Base-by-base conservation (phyloP, 2,329 filamentous ascomycete genomes). In the Beauveria bassiana region DNA sequence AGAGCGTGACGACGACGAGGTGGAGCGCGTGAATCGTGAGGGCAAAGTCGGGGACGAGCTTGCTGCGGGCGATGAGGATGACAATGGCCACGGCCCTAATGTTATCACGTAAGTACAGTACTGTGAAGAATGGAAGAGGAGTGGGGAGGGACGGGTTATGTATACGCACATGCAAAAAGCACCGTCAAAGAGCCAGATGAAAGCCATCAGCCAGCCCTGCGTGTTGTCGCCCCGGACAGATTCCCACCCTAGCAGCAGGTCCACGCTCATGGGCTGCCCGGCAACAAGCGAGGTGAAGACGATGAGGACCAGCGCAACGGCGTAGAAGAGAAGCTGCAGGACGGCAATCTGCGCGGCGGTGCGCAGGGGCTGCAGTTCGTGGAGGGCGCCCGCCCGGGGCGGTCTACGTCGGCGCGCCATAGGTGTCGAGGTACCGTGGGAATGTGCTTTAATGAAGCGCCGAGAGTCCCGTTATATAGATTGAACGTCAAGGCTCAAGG, bases 21-120 rank as follows among this genome's bases (percentile, higher is more conserved):
- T 96, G 90, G 47, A 96, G 78, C 72, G 90, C 83, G 77, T 96
- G 91, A 20, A 97, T 83, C 2, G 93, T 96, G 26, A 97, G 79
- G 38, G 91, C 90, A 73, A 98, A 99, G 76, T 99, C 95, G 67
- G 91, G 91, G 56, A 98, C 90, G 64, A 98, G 88, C 74, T 98
- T 98, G 53, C 89, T 95, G 64, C 95, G 91, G 22, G 88, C 87
- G 67, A 99, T 86, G 62, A 98, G 79, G 59, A 93, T 77, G 56
- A 96, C 85, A 62, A 97, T 88, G 47, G 91, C 89, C 62, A 96
- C 85, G 47, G 91, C 86, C 71, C 93, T 98, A 46, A 31, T n/a
- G 7, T 22, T 22, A 28, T 69, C 47, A 12, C 12, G 8, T n/a
- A 5, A 52, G 26, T 38, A 22, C 22, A 5, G 16, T 31, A 12